Evolutionary conservation across 192 early-diverging fungal species (phyloP), one percentile per base, ranked within the genome.

Genomic region (Rhizophlyctis rosea): DNA sequence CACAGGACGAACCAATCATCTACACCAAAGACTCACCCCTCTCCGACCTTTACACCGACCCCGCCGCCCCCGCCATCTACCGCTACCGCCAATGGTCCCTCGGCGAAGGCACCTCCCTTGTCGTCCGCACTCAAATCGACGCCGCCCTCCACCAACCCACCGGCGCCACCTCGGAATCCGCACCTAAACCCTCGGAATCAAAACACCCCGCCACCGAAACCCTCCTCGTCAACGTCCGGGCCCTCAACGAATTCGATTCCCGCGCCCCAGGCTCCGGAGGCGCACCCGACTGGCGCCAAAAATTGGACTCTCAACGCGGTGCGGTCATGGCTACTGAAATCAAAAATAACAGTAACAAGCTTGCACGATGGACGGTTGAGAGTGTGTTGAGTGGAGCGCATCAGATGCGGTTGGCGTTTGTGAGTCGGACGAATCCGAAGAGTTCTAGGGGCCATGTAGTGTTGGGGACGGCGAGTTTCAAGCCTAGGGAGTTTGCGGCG

Each of bases 321-420:
- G 95, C 95, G 47, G 91, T 97, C 28, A 91, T 98, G 58, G 94
- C 94, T 0, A 92, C 91, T 29, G 96, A 98, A 70, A 92, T 95
- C 83, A 95, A 91, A 80, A 99, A 98, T 80, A 98, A 99, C 83
- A 83, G 86, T 60, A 88, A 89, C 78, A 96, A 96, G 71, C 81
- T 99, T 30, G 87, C 93, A 25, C 83, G 91, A 56, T 99, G 96
- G 96, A 90, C 93, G n/a, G 81, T 91, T 54, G 94, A 99, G 78
- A 85, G 83, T 34, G 72, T 97, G 27, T 79, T 99, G 55, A 79
- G 92, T 32, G 93, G 87, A n/a, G 90, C 86, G 27, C 90, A 94
- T 48, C 88, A 93, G 74, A 63, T 99, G 68, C 91, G 93, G 69
- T 71, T 99, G 36, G 96, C 95, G 49, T 72, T 80, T 64, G 87